Percentiles rank a stretch among this genome's conserved stretches.
Conservation (phyloP, 2,329 filamentous ascomycete genomes). For the Phialemonium atrogriseum region DNA sequence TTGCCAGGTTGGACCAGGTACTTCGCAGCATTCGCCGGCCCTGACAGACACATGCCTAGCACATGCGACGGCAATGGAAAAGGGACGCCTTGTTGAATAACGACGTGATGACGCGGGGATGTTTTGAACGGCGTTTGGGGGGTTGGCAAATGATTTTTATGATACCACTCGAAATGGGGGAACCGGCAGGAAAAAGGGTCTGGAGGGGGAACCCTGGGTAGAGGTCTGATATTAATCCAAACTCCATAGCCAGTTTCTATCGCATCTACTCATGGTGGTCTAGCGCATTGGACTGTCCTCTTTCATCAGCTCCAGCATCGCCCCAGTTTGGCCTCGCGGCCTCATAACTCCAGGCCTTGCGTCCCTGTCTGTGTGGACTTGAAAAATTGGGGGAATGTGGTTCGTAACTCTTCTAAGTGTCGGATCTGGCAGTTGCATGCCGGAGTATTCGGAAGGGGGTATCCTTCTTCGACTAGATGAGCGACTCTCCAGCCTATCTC, state of each 20-base stretch:
- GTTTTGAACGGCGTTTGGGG: conserved; percentile 5
- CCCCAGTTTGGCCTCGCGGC: conserved; percentile 3
- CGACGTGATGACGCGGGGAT: no score
- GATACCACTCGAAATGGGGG: no score
- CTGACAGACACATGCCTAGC: no score
- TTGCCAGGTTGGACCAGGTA: conserved; percentile 51
- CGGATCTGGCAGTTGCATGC: conserved; percentile 70
- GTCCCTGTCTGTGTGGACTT: conserved; percentile 34
- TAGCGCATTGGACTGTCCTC: no score
- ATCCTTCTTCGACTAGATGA: conserved; percentile 74
- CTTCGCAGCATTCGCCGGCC: conserved; percentile 53
- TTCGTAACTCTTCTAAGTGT: conserved; percentile 65
- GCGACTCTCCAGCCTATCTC: conserved; percentile 78
- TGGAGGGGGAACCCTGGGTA: no score
- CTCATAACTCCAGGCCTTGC: conserved; percentile 4
- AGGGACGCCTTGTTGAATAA: no score
- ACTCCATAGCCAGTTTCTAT: no score
- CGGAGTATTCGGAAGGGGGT: conserved; percentile 52
- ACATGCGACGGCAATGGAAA: no score
- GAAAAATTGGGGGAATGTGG: conserved; percentile 78
- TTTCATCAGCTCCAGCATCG: neutral
- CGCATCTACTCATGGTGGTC: no score
- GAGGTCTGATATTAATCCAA: no score
- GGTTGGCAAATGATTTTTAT: neutral
- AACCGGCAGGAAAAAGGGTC: no score